phyloP scores from a whole-genome alignment of 2,329 filamentous ascomycete genomes.

The Cercospora sp. region DNA sequence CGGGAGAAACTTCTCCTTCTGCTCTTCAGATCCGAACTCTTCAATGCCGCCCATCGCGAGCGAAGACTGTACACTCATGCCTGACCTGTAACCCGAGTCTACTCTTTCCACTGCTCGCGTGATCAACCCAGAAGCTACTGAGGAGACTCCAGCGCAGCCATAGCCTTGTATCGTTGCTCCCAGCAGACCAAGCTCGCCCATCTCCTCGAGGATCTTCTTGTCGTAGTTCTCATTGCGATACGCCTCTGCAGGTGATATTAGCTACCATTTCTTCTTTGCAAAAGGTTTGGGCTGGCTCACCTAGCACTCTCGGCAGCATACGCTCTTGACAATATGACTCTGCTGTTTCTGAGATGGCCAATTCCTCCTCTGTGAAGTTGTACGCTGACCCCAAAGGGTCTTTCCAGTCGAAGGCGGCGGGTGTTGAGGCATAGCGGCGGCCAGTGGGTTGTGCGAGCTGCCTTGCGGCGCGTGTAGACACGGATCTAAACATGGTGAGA shows the following conservation, averaged over 20 bases:
- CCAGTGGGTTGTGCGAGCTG: conserved; percentile 36
- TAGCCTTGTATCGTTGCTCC: conserved; percentile 86
- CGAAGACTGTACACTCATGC: conserved; percentile 90
- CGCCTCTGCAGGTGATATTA: conserved; percentile 58
- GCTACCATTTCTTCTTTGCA: not conserved
- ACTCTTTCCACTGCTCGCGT: conserved; percentile 87
- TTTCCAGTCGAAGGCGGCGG: conserved; percentile 76
- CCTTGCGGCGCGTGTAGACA: conserved; percentile 44
- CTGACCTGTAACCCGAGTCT: conserved; percentile 87
- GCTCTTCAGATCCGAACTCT: conserved; percentile 81
- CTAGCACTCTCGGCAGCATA: conserved; percentile 79
- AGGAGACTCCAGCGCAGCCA: conserved; percentile 82
- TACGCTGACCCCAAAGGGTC: conserved; percentile 72
- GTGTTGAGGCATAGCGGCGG: conserved; percentile 45
- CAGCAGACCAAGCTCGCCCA: conserved; percentile 87
- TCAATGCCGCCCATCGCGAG: conserved; percentile 91
- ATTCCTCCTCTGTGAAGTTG: conserved; percentile 84
- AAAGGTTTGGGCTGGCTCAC: conserved; percentile 50
- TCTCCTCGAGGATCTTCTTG: conserved; percentile 79
- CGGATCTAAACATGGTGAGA: conserved; percentile 46
- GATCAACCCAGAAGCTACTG: conserved; percentile 84
- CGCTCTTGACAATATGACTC: conserved; percentile 92
- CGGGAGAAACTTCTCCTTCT: conserved; percentile 81
- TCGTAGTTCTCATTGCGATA: conserved; percentile 88
- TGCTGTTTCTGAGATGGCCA: conserved; percentile 85